Conservation (phyloP, 2,329 filamentous ascomycete genomes). For the Diaporthe nobilis region DNA sequence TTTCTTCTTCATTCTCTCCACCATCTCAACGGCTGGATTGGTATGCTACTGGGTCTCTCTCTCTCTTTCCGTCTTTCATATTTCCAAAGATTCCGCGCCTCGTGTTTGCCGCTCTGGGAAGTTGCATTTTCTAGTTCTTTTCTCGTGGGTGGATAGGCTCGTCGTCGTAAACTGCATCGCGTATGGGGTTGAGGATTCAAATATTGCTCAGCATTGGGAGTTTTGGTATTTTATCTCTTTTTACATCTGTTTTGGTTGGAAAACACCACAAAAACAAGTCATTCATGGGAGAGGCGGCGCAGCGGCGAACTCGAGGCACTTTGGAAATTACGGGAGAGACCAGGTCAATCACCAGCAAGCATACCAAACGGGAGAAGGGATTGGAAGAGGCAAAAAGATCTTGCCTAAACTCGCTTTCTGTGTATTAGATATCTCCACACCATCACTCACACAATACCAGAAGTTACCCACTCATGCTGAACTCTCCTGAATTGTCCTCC, state of each 20-base stretch:
- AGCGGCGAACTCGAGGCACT: conserved; percentile 43
- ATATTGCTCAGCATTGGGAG: conserved; percentile 40
- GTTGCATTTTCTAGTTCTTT: conserved; percentile 44
- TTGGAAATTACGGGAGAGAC: conserved; percentile 41
- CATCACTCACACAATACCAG: conserved; percentile 69
- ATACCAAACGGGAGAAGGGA: conserved; percentile 23
- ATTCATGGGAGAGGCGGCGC: conserved; percentile 46
- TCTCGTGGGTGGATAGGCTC: conserved; percentile 42
- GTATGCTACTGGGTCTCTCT: conserved; percentile 45
- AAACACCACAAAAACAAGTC: conserved; percentile 49
- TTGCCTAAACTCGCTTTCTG: conserved; percentile 74
- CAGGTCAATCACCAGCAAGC: conserved; percentile 48
- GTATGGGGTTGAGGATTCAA: conserved; percentile 41
- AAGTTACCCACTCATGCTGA: conserved; percentile 74
- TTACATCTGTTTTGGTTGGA: conserved; percentile 50
- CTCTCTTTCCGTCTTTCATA: conserved; percentile 46
- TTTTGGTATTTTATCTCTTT: conserved; percentile 46
- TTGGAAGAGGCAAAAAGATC: conserved; percentile 46
- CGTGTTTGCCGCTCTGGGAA: conserved; percentile 43
- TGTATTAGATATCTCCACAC: conserved; percentile 69
- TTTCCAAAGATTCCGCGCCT: conserved; percentile 43
- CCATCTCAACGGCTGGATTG: conserved; percentile 23
- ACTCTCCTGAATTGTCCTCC: too few relatives aligned
- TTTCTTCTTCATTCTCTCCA: conserved; percentile 38
- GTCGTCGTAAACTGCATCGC: conserved; percentile 41